Base-by-base conservation (phyloP, 1,284 basidiomycete genomes). In the Ustilago shanxiensis region DNA sequence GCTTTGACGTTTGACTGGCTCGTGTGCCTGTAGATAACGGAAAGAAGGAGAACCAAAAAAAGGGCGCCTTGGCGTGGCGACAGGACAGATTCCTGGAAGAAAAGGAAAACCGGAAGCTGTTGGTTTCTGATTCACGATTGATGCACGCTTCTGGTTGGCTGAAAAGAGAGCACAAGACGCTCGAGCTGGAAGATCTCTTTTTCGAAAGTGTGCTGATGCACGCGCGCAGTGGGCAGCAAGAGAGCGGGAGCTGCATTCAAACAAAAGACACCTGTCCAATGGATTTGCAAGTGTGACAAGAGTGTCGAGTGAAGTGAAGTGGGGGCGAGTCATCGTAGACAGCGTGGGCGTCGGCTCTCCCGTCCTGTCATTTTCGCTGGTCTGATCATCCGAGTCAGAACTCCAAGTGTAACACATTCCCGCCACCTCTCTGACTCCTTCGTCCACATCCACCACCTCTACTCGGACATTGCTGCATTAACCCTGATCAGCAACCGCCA, bases 101-200 rank as follows among this genome's bases (percentile, higher is more conserved):
- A 60, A 44, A 9, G 16, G 22, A 44, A 59, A 56, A n/a, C 20
- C 37, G 52, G 33, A 56, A 47, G 26, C 26, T n/a, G 44, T 47
- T 20, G 44, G 14, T 51, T 29, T 28, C 28, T 51, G 24, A 2
- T n/a, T n/a, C n/a, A n/a, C n/a, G n/a, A n/a, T 28, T 44, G 29
- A 37, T 54, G 56, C 50, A 54, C 44, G 64, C 51, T 52, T 67
- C 59, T 67, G 59, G 65, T 67, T 67, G 58, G 64, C 50, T 31
- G 57, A 53, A 31, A 51, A 29, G 26, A 29, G 31, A 33, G 31
- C 29, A 37, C 3, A 16, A 37, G 35, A 37, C 9, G 35, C 8
- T 37, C 35, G 35, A 51, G 49, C 45, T 63, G 61, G 64, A 66
- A 66, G 64, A 66, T 66, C 64, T 59, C 18, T 29, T 20, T 22